Evolutionary conservation across 208 protist species (phyloP).

Genomic region (Lotmaria passim): DNA sequence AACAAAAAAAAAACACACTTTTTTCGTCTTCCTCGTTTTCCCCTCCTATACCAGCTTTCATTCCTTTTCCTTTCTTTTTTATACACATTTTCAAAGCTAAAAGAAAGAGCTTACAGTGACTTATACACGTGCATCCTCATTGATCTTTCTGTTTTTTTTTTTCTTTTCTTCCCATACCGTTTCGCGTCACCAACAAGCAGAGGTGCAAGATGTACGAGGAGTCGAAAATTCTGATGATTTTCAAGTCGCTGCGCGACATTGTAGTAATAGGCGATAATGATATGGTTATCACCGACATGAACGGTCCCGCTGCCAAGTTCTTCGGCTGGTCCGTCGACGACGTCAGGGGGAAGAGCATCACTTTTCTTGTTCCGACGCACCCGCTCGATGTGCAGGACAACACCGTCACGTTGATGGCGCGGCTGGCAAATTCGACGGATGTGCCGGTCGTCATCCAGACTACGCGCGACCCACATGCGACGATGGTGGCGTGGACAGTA

Average conservation of each 20-base stretch:
- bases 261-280: constrained; percentile 91
- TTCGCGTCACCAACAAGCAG: too few species aligned
- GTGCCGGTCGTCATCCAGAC: constrained; percentile 86
- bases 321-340: constrained; percentile 78
- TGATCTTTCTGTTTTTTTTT: not conserved
- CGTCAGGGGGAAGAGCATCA: constrained; percentile 88
- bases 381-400: constrained; percentile 84
- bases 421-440: constrained; percentile 59
- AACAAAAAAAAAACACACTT: too few species aligned
- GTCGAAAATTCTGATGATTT: constrained; percentile 86
- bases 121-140: not conserved
- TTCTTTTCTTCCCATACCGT: too few species aligned
- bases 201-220: constrained; percentile 75
- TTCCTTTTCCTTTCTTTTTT: too few species aligned
- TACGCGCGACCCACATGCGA: constrained; percentile 87
- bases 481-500: constrained; percentile 88
- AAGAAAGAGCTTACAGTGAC: too few species aligned
- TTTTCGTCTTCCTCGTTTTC: too few species aligned
- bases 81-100: too few species aligned
- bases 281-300: constrained; percentile 91
- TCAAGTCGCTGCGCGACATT: constrained; percentile 88
- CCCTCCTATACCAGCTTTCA: too few species aligned
- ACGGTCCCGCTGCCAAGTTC: constrained; percentile 70
- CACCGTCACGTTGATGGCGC: constrained; percentile 78
- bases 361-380: constrained; percentile 86